These are phyloP conservation scores for Heterobasidion annosum DNA, from an alignment of 1,284 basidiomycete genomes.

Conservation along the genomic window DNA sequence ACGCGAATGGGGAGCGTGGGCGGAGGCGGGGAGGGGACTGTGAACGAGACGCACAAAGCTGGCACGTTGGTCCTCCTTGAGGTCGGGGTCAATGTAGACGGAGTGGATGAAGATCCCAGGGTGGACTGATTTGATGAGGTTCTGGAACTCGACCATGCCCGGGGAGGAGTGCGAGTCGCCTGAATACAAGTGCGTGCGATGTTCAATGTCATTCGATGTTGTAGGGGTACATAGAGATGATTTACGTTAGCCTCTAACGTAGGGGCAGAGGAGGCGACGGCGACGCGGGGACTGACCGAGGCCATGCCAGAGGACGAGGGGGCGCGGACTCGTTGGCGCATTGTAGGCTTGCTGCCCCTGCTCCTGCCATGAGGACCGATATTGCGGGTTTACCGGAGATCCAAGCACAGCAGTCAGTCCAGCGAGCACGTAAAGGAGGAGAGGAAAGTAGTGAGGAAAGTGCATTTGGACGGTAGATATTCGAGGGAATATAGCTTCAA, in stretches of 20 bases:
- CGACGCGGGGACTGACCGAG: conserved; percentile 40
- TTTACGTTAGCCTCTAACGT: too few species aligned
- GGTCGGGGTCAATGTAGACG: conserved; percentile 62
- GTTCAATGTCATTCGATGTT: not conserved
- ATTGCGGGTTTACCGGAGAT: too few species aligned
- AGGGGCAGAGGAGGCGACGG: not conserved
- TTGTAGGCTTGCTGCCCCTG: not conserved
- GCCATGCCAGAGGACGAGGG: conserved; percentile 94
- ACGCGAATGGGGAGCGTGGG: not conserved
- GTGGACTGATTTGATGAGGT: conserved; percentile 60
- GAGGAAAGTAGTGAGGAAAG: too few species aligned
- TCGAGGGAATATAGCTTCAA: too few species aligned
- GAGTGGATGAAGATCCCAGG: conserved; percentile 85
- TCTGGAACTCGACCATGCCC: conserved; percentile 64
- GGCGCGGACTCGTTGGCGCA: conserved; percentile 27
- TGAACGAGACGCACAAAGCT: conserved; percentile 57
- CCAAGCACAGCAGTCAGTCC: too few species aligned
- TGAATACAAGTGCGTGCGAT: conserved; percentile 13
- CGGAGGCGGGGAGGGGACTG: not conserved
- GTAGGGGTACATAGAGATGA: too few species aligned
- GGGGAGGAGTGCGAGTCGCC: conserved; percentile 54
- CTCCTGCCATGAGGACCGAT: too few species aligned
- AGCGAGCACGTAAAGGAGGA: too few species aligned
- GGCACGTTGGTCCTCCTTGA: conserved; percentile 67
- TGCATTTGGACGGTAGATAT: too few species aligned